phyloP scores from a whole-genome alignment of 176 grass and related monocot species.

The Chloris gayana region DNA sequence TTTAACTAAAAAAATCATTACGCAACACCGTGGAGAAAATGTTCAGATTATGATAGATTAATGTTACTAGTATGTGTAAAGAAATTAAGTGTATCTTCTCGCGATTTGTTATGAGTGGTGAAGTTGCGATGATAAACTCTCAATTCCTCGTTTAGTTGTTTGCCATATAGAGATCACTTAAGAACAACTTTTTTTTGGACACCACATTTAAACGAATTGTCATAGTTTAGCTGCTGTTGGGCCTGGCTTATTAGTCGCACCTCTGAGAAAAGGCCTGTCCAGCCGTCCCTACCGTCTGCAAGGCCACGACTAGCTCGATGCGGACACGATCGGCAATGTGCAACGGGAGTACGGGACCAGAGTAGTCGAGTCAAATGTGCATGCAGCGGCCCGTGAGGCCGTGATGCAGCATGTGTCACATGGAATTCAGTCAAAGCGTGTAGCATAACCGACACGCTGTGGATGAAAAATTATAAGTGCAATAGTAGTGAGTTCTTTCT shows the following conservation, averaged over 20 bases:
- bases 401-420: not conserved
- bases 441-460: not conserved
- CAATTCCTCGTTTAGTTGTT: not conserved
- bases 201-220: no score
- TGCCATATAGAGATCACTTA: no score
- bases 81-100: not conserved
- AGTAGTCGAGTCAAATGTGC: no score
- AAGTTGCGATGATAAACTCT: not conserved
- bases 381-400: not conserved
- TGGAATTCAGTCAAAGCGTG: not conserved
- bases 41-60: not conserved
- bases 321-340: no score
- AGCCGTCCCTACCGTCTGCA: not conserved
- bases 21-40: not conserved
- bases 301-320: not conserved
- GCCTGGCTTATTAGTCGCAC: no score
- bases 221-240: no score
- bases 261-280: no score
- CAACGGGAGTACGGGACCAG: no score
- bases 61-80: not conserved
- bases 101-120: not conserved
- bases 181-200: no score
- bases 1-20: no score
- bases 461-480: no score
- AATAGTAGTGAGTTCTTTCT: no score